phyloP scores from a whole-genome alignment of 495 filamentous ascomycete genomes.

The Hypoxylon fuscum region DNA sequence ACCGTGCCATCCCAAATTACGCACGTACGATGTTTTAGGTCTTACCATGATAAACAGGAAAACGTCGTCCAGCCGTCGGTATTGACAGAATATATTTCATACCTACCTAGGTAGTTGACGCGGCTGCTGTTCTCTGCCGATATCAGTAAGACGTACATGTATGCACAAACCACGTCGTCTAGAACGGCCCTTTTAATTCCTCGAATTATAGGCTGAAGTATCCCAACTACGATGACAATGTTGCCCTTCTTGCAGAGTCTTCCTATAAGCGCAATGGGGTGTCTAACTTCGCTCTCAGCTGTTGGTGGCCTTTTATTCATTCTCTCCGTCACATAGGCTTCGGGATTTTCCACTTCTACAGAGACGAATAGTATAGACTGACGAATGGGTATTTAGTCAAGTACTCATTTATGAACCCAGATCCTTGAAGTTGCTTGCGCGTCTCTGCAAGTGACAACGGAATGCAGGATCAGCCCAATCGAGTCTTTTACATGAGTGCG shows the following conservation, averaged over 20 bases:
- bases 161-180: neutral
- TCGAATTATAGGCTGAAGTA: conserved; percentile 3
- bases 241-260: neutral
- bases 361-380: conserved; percentile 1
- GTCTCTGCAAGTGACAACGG: neutral
- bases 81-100: neutral
- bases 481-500: conserved; percentile 16
- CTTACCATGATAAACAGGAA: neutral
- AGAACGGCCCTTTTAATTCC: conserved; percentile 6
- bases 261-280: neutral
- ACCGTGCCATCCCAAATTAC: conserved; percentile 3
- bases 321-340: neutral
- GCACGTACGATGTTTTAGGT: neutral
- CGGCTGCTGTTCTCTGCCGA: neutral
- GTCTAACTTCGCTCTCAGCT: neutral
- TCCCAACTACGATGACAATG: neutral
- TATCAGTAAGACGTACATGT: neutral
- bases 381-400: conserved; percentile 10
- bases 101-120: neutral
- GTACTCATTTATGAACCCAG: neutral
- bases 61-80: neutral
- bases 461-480: conserved; percentile 4
- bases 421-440: neutral
- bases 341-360: neutral
- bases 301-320: neutral